Percentiles rank a stretch among this genome's conserved stretches.
These are phyloP conservation scores for Apiospora aurea DNA, from an alignment of 2,329 filamentous ascomycete genomes.

Conservation along the genomic window DNA sequence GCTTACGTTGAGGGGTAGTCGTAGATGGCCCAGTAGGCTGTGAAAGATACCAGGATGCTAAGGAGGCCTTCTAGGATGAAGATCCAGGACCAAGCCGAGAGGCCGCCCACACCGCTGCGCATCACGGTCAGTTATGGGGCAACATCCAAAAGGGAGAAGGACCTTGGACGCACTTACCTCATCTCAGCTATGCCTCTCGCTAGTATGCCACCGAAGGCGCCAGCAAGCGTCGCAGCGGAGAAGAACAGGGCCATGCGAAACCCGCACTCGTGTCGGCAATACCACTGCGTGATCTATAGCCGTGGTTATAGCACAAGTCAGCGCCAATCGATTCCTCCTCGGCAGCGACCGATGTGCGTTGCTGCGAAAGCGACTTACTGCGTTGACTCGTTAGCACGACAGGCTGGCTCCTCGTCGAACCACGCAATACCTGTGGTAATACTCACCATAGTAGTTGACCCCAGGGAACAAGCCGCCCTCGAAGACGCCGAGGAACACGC, in stretches of 20 bases:
- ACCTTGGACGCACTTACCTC: constrained; percentile 39
- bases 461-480: constrained; percentile 69
- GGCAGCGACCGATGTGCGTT: too few relatives aligned
- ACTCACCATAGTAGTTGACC: constrained; percentile 59
- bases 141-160: neutral
- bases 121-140: neutral
- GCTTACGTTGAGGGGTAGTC: constrained; percentile 60
- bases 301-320: neutral
- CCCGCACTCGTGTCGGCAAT: constrained; percentile 58
- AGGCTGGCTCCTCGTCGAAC: too few relatives aligned
- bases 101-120: constrained; percentile 45
- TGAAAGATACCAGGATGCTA: constrained; percentile 57
- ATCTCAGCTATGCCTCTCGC: constrained; percentile 56
- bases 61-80: constrained; percentile 73
- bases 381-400: neutral
- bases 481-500: constrained; percentile 55
- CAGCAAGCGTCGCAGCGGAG: constrained; percentile 55
- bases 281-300: constrained; percentile 62
- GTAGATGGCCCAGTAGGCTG: constrained; percentile 59
- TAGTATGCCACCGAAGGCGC: constrained; percentile 56
- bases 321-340: neutral
- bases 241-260: constrained; percentile 40
- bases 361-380: neutral
- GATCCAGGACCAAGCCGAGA: constrained; percentile 74
- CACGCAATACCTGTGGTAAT: neutral